These are phyloP conservation scores for Fraxinus albicans DNA, from an alignment of 305 asterid species.

Conservation along the genomic window DNA sequence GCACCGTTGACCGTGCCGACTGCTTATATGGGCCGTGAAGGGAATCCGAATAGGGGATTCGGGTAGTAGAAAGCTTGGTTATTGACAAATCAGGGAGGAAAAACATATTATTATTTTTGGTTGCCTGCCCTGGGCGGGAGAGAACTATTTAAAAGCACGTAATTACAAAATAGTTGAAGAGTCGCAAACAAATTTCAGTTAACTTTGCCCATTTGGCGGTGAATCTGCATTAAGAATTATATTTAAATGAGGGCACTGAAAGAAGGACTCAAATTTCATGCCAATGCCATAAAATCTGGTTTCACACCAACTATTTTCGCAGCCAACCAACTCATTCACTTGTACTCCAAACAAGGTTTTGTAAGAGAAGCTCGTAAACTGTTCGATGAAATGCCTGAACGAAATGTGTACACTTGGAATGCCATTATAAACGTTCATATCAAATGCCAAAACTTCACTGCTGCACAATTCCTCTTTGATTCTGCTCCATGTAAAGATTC, in stretches of 20 bases:
- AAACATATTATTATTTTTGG: not conserved
- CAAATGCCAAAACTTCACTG: slow-evolving; percentile 42
- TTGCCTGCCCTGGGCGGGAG: not conserved
- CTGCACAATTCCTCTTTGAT: slow-evolving; percentile 53
- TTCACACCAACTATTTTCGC: slow-evolving; percentile 28
- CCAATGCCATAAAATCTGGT: slow-evolving; percentile 55
- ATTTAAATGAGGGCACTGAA: slow-evolving; percentile 51
- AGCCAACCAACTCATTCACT: slow-evolving; percentile 57
- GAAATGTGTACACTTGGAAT: slow-evolving; percentile 80
- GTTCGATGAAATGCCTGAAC: slow-evolving; percentile 81
- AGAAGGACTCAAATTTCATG: slow-evolving; percentile 60
- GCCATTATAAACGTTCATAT: slow-evolving; percentile 55
- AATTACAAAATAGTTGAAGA: not conserved
- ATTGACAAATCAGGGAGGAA: not conserved
- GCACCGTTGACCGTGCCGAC: not conserved
- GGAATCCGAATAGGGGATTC: not conserved
- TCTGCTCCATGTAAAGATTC: slow-evolving; percentile 62
- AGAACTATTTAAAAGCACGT: not conserved
- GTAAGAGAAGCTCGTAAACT: slow-evolving; percentile 48
- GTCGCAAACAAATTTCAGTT: not conserved
- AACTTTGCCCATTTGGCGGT: not conserved
- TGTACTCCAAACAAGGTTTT: slow-evolving; percentile 48
- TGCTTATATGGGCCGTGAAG: not conserved
- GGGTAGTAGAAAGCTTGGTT: not conserved
- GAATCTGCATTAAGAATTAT: not conserved